Conservation (phyloP, 148 eudicot genomes). For the Rhododendron kiyosumense region DNA sequence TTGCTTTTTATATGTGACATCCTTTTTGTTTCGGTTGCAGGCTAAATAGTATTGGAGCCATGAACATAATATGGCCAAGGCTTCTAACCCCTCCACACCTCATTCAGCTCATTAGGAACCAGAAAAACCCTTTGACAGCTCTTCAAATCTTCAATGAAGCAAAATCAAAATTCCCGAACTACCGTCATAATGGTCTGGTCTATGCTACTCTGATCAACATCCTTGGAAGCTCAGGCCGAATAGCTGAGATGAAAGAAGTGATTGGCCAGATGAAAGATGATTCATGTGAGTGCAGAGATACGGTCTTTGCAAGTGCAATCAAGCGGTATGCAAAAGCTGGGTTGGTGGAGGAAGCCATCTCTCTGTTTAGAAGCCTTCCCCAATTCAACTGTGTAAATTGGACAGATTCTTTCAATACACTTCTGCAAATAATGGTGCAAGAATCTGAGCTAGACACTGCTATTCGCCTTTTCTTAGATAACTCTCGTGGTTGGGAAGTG, state of each 20-base stretch:
- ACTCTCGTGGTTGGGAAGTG: constrained; percentile 63
- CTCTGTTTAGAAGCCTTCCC: constrained; percentile 57
- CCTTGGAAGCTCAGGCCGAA: constrained; percentile 53
- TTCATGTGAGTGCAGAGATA: constrained; percentile 75
- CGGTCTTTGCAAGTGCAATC: constrained; percentile 48
- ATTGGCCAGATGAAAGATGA: constrained; percentile 70
- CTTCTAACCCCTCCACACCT: constrained; percentile 55
- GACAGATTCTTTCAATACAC: constrained; percentile 72
- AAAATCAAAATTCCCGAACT: constrained; percentile 51
- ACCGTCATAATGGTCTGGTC: constrained; percentile 69
- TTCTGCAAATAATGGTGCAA: constrained; percentile 59
- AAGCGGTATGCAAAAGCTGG: constrained; percentile 63
- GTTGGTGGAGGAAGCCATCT: constrained; percentile 58
- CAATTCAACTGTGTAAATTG: constrained; percentile 76
- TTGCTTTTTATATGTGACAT: background rate
- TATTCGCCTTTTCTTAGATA: constrained; percentile 49
- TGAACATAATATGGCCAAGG: constrained; percentile 58
- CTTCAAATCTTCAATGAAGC: constrained; percentile 60
- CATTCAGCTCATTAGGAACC: constrained; percentile 40
- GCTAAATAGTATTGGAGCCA: constrained; percentile 5
- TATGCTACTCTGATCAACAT: constrained; percentile 77
- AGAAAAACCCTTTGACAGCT: constrained; percentile 51
- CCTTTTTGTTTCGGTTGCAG: constrained; percentile 9
- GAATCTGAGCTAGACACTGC: constrained; percentile 58
- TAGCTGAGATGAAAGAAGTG: constrained; percentile 64